These are phyloP conservation scores for Knufia petricola DNA, from an alignment of 2,329 filamentous ascomycete genomes.

Conservation along the genomic window DNA sequence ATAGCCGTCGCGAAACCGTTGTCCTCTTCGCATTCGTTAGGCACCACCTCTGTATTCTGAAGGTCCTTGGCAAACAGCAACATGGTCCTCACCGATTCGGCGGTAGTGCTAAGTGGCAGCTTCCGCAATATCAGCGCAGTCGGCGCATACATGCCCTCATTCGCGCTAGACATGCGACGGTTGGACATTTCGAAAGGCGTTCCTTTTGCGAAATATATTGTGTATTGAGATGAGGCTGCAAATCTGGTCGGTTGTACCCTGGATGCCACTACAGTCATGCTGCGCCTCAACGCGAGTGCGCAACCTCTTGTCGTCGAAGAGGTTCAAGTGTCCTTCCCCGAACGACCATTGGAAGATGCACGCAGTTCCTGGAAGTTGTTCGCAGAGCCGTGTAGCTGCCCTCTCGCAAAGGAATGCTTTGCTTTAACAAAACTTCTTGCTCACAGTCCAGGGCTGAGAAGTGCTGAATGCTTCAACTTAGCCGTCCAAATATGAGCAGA, in stretches of 20 bases:
- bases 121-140: conserved; percentile 48
- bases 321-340: neutral
- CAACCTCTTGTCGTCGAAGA: neutral
- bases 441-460: no score
- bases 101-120: conserved; percentile 49
- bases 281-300: conserved; percentile 1
- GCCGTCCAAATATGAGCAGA: no score
- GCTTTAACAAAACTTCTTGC: no score
- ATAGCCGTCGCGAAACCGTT: conserved; percentile 48
- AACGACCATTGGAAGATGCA: neutral
- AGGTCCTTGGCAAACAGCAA: conserved; percentile 57
- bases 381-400: neutral
- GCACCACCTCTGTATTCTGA: conserved; percentile 48
- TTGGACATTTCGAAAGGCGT: conserved; percentile 11
- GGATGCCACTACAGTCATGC: conserved; percentile 6
- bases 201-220: neutral
- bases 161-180: conserved; percentile 22
- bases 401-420: neutral
- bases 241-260: neutral
- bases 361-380: neutral
- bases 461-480: no score
- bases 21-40: conserved; percentile 47
- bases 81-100: conserved; percentile 52
- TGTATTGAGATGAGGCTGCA: neutral
- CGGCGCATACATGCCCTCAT: conserved; percentile 15